Conservation (phyloP, 2,329 filamentous ascomycete species). For the Talaromyces sp. region DNA sequence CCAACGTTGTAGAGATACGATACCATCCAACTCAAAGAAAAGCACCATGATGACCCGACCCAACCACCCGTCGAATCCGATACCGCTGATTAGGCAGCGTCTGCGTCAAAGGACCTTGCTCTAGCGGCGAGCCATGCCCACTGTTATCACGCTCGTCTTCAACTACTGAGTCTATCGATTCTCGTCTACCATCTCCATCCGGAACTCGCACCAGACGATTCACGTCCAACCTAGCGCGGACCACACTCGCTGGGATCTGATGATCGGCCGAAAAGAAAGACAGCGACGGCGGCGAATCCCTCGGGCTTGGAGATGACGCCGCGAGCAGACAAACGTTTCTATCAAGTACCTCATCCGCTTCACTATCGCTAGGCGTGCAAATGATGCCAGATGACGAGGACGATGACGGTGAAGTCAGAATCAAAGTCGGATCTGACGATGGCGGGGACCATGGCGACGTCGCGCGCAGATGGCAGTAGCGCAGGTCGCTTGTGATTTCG, state of each 20-base stretch:
- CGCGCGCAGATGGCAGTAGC: background rate
- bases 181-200: background rate
- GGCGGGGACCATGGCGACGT: constrained; percentile 1
- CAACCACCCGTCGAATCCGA: background rate
- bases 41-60: background rate
- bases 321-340: background rate
- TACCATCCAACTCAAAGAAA: background rate
- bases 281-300: background rate
- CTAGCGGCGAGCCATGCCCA: background rate
- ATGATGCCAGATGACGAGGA: background rate
- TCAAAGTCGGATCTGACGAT: background rate
- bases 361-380: background rate
- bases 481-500: background rate
- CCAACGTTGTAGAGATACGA: background rate
- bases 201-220: background rate
- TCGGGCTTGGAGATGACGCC: background rate
- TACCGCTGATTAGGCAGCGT: background rate
- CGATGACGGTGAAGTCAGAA: background rate
- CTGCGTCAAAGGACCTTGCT: background rate
- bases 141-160: background rate
- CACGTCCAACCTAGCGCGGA: background rate
- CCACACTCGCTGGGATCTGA: background rate
- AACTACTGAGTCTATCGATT: background rate
- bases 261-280: background rate
- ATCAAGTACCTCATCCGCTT: background rate